Percentiles rank a stretch among this genome's conserved stretches.
phyloP scores from a whole-genome alignment of 805 yeast species.

The Martiniozyma abietophila region DNA sequence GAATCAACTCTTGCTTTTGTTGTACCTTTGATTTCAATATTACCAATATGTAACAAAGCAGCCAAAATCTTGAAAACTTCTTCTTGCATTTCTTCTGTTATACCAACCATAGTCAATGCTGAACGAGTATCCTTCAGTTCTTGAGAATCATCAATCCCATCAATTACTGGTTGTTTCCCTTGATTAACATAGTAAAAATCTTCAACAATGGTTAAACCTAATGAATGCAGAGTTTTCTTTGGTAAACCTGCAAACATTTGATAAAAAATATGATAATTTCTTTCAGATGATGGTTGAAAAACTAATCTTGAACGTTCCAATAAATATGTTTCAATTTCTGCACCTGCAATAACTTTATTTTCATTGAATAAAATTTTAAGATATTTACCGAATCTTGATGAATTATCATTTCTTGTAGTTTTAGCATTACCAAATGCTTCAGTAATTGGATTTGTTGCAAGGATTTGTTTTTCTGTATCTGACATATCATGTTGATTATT shows the following conservation, averaged over 20 bases:
- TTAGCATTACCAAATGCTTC: constrained; percentile 99
- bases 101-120: constrained; percentile 75
- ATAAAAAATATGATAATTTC: constrained; percentile 93
- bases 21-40: constrained; percentile 76
- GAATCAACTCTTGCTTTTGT: constrained; percentile 65
- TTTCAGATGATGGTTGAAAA: constrained; percentile 82
- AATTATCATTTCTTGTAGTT: constrained; percentile 93
- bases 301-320: constrained; percentile 91
- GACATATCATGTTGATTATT: constrained; percentile 56
- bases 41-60: constrained; percentile 87
- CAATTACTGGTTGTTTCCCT: constrained; percentile 66
- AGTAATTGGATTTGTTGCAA: constrained; percentile 95
- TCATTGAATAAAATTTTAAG: constrained; percentile 81
- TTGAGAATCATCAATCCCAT: constrained; percentile 70
- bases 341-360: constrained; percentile 78
- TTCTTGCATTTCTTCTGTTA: constrained; percentile 46
- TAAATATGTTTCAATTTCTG: constrained; percentile 84
- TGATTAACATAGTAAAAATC: constrained; percentile 81
- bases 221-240: constrained; percentile 41
- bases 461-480: constrained; percentile 83
- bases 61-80: constrained; percentile 74
- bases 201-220: constrained; percentile 54
- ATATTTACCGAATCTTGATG: constrained; percentile 95
- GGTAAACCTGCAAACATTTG: constrained; percentile 73
- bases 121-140: constrained; percentile 71